phyloP scores from a whole-genome alignment of 306 rosid species.

The Phaseolus lunatus region DNA sequence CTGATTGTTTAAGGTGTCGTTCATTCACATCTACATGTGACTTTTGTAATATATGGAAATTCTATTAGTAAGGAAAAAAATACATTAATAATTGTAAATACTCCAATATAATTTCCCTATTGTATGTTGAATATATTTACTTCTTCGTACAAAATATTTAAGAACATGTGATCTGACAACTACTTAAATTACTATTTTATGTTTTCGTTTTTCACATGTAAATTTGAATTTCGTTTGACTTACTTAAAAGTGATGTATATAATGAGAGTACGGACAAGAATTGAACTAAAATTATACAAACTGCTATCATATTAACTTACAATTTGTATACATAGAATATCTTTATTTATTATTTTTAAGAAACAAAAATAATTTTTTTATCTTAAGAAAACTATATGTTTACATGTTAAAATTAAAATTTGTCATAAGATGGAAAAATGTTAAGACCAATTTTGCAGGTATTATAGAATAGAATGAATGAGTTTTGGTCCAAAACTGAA shows the following conservation, averaged over 20 bases:
- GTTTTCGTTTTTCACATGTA: background rate
- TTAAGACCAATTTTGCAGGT: no score
- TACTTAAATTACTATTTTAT: background rate
- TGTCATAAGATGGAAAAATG: no score
- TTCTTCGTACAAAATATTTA: background rate
- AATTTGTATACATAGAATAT: no score
- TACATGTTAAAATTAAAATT: no score
- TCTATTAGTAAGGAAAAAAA: no score
- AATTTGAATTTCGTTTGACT: background rate
- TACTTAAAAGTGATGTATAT: background rate
- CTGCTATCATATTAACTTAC: no score
- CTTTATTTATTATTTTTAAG: no score
- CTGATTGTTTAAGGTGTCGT: background rate
- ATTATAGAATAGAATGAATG: no score
- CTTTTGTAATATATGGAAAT: background rate
- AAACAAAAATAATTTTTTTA: no score
- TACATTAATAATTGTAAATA: background rate
- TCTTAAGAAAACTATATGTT: no score
- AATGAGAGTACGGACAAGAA: background rate
- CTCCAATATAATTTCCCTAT: background rate
- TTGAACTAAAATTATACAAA: background rate
- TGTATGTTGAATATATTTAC: background rate
- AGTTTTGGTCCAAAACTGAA: no score
- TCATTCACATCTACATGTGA: background rate
- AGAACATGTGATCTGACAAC: background rate